Base-by-base conservation (phyloP, 805 yeast genomes). In the Tetrapisispora phaffii region DNA sequence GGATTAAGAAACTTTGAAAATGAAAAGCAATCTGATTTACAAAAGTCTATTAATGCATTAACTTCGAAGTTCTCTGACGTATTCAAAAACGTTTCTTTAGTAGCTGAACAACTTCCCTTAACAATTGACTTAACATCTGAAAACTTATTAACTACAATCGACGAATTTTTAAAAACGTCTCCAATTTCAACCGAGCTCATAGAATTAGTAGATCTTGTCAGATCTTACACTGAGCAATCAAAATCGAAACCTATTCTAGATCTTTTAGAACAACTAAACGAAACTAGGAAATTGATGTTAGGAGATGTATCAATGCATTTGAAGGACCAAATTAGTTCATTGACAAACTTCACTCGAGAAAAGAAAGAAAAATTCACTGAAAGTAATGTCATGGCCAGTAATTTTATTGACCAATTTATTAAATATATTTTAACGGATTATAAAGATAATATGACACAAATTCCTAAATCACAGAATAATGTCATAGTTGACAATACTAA, bases 391-490 rank as follows among this genome's bases (percentile, higher is more conserved):
- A n/a, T 5, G 2, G 17, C 31, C 12, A 21, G 20, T 9, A 3
- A 3, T 16, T 16, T 32, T 4, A 34, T 44, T 21, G 32, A 44
- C 9, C 9, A 21, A 28, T 20, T 39, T 28, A 39, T 42, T 7
- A 39, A 39, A 28, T 39, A 34, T 15, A 13, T 39, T 15, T 19
- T 41, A 13, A 19, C 34, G 15, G 44, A 34, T 28, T 41, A 41
- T 41, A 50, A 47, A 22, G 39, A 45, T 13, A 53, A 51, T 24
- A 23, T 48, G 2, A 39, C 34, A 4, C 58, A 57, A 43, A 43
- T 52, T 3, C 34, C 50, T 5, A 41, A 44, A 12, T 44, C 53
- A 2, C 61, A 57, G 34, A 39, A 37, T 13, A 47, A 47, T 19
- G 33, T 46, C 13, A 31, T 56, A 4, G 15, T n/a, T 4, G 43